Base-by-base conservation (phyloP, 108 stramenopile genomes). In the Nitzschia sp. region DNA sequence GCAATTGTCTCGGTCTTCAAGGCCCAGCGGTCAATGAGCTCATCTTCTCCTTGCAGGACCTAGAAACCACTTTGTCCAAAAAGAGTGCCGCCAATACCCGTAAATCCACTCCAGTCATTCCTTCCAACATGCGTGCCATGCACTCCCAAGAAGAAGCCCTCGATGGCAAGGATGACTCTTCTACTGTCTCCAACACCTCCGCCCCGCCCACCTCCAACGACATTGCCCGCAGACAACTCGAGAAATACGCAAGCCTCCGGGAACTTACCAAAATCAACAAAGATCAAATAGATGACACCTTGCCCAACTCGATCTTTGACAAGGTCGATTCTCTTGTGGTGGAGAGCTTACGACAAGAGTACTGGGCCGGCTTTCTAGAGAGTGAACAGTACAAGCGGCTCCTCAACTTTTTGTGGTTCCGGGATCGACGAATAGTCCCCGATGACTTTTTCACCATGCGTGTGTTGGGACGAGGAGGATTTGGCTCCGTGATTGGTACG, bases 401-500 rank as follows among this genome's bases (percentile, higher is more conserved):
- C 24, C 61, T 72, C 42, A 84, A 90, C 58, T 93, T 88, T 67
- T 62, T 90, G 25, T 93, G 88, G 87, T 82, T 85, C 63, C 84
- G 77, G 64, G 89, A 90, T 71, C 71, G 78, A 44, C 77, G 62
- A 44, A 85, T 93, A 17, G 85, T 83, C 7, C 91, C 93, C 48
- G 93, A 92, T 55, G 95, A 95, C 65, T 97, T 97, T 70, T 93
- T 88, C 60, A 80, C 89, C n/a, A 95, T 97, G 87, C 80, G 96
- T 41, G 87, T 94, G 51, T 71, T 97, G 58, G 96, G 96, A 26
- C 78, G 96, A 60, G 96, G 96, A 34, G 96, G 96, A 42, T 97
- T 97, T 65, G 96, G 96, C 29, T 81, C 91, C 42, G 96, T 97
- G 12, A 89, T 86, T 74, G 96, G 95, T 91, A 67, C 72, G 90